Base-by-base conservation (phyloP, 2,329 filamentous ascomycete genomes). In the Alternaria conjuncta region DNA sequence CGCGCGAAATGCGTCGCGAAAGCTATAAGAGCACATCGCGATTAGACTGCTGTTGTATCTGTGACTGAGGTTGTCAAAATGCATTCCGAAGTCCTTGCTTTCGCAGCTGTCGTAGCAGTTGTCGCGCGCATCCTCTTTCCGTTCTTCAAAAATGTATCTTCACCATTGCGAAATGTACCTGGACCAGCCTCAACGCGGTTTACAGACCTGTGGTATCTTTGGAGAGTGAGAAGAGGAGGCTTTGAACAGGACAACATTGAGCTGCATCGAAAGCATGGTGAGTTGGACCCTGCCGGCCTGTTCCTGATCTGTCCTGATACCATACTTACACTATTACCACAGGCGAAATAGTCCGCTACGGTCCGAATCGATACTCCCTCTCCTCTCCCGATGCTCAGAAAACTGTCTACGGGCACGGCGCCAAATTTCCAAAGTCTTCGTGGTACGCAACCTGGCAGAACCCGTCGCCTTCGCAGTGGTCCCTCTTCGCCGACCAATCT, bases 401-500 rank as follows among this genome's bases (percentile, higher is more conserved):
- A 8, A 57, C 60, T 1, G 70, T 72, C 30, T 72, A 72, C 21
- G 64, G 64, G 3, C 69, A 70, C 4, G 70, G 69, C n/a, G 53
- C 65, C 8, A 68, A 70, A 44, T 72, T 70, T 18, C 56, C 64
- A 2, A 73, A 73, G 44, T 70, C 69, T 8, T 49, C 63, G 25
- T 72, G 69, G 69, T 72, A 72, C 6, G 53, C 59, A 8, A 60
- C 66, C 10, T 72, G 67, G 65, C 43, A 41, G n/a, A 63, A 54
- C 11, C 60, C 63, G n/a, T 21, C 43, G 3, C 53, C 80, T 46
- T 78, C 81, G 55, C 62, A 65, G 20, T 71, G 67, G 68, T 56
- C 64, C 12, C 72, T 83, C 4, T 83, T 83, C 63, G 72, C 76
- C 11, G 80, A 81, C 51, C 67, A 75, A 8, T 69, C 80, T 47